Evolutionary conservation across 2,329 filamentous ascomycete genomes (phyloP), one percentile per base, ranked within the genome.

Genomic region (Aspergillus hortae): DNA sequence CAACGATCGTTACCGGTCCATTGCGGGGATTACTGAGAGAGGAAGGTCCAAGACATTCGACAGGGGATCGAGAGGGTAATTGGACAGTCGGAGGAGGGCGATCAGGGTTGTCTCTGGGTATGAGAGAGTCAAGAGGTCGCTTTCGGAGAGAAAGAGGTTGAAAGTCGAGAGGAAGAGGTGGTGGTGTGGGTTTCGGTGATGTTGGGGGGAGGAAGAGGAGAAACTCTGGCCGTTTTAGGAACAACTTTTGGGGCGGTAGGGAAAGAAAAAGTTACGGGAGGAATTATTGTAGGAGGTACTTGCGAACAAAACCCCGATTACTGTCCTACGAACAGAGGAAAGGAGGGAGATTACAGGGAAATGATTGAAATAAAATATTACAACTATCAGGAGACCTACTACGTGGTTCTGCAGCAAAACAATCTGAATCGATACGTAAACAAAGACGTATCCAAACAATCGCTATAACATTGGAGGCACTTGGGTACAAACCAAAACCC

Each of bases 1-100:
- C 49, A 55, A 62, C 51, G 49, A 57, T 58, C 61, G 63, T 60
- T 71, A 72, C 60, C 65, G 64, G 64, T 71, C 69, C 69, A 72
- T 72, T 62, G 67, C 68, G 69, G 63, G 63, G 56, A 58, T 57
- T 51, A 56, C 55, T 55, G 56, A 61, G 57, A 58, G 53, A 47
- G 51, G 44, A 56, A 55, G 57, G 54, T 59, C 57, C 52, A 38
- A 46, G 42, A 49, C 21, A 43, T 14, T 51, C 21, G 40, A 47
- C 27, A 36, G 51, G 41, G 36, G 35, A 49, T 21, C 25, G 23
- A 19, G 33, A 38, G 15, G 25, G 38, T 35, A 44, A 54, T 21
- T 25, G 46, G 41, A 30, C 25, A 19, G n/a, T 50, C 42, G 43
- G 40, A 21, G n/a, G 15, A 33, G 32, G 35, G 38, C 38, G 47